Evolutionary conservation across 106 monocot species (phyloP).

Genomic region (Dioscorea dumetorum): DNA sequence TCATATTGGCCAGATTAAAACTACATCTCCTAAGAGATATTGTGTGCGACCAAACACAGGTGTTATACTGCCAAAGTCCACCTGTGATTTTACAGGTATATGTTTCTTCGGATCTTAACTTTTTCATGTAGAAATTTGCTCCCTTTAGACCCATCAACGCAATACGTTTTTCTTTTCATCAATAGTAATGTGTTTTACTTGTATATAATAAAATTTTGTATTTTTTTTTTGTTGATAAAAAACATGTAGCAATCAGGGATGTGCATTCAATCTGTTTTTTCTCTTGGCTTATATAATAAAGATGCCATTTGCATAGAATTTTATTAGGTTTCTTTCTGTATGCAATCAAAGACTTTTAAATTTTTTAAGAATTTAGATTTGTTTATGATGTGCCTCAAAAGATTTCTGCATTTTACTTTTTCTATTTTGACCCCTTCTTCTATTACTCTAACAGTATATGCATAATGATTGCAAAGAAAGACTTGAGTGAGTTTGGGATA

Average conservation of each 20-base stretch:
- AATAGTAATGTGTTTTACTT: not conserved
- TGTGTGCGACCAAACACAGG: constrained; percentile 81
- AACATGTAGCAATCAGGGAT: not conserved
- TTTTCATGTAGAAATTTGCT: not conserved
- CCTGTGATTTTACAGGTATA: constrained; percentile 70
- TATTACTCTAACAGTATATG: no score
- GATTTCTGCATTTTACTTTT: no score
- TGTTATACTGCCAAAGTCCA: constrained; percentile 51
- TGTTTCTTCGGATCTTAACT: not conserved
- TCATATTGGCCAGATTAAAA: constrained; percentile 57
- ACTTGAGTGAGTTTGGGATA: not conserved
- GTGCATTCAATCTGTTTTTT: not conserved
- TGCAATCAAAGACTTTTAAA: no score
- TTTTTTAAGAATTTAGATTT: no score
- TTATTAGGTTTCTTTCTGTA: no score
- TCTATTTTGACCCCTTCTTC: no score
- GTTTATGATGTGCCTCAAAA: no score
- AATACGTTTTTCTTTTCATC: not conserved
- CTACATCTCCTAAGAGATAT: constrained; percentile 84
- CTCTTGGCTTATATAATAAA: not conserved
- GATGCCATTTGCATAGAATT: no score
- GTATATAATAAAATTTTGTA: not conserved
- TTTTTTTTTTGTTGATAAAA: not conserved
- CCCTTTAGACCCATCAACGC: not conserved
- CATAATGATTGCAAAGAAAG: no score